Conservation (phyloP, 768 basidiomycete species). For the Infundibulicybe gibba region DNA sequence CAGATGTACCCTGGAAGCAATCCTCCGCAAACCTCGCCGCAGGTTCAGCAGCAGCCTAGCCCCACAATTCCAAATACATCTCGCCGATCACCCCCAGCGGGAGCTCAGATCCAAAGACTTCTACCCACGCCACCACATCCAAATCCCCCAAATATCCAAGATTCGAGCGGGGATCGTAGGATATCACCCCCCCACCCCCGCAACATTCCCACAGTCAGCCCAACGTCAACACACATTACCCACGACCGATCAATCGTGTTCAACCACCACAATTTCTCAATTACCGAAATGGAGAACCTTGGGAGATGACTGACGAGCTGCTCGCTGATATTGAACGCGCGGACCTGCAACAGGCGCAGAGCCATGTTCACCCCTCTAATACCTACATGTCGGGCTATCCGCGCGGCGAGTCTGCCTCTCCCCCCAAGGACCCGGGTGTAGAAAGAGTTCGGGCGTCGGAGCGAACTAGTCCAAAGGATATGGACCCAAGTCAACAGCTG, state of each 20-base stretch:
- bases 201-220: slow-evolving; percentile 26
- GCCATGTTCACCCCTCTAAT: slow-evolving; percentile 31
- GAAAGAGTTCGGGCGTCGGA: slow-evolving; percentile 54
- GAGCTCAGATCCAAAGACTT: slow-evolving; percentile 26
- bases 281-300: slow-evolving; percentile 50
- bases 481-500: slow-evolving; percentile 33
- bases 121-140: slow-evolving; percentile 46
- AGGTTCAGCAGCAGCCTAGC: slow-evolving; percentile 38
- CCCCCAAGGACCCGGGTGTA: slow-evolving; percentile 47
- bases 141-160: slow-evolving; percentile 25
- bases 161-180: slow-evolving; percentile 24
- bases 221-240: slow-evolving; percentile 44
- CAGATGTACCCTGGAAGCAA: slow-evolving; percentile 43
- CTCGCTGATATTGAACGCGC: slow-evolving; percentile 71
- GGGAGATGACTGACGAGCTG: slow-evolving; percentile 68
- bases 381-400: slow-evolving; percentile 23
- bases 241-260: slow-evolving; percentile 61
- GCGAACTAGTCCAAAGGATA: slow-evolving; percentile 52
- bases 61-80: slow-evolving; percentile 39
- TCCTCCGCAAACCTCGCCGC: slow-evolving; percentile 36
- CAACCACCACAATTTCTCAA: slow-evolving; percentile 48
- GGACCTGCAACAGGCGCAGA: slow-evolving; percentile 58
- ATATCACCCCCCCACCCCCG: slow-evolving; percentile 28
- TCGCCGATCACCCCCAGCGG: slow-evolving; percentile 36
- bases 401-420: slow-evolving; percentile 34